Percentiles rank a stretch among this genome's conserved stretches.
These are phyloP conservation scores for Gaeumannomyces tritici DNA, from an alignment of 2,329 filamentous ascomycete genomes.

Conservation along the genomic window DNA sequence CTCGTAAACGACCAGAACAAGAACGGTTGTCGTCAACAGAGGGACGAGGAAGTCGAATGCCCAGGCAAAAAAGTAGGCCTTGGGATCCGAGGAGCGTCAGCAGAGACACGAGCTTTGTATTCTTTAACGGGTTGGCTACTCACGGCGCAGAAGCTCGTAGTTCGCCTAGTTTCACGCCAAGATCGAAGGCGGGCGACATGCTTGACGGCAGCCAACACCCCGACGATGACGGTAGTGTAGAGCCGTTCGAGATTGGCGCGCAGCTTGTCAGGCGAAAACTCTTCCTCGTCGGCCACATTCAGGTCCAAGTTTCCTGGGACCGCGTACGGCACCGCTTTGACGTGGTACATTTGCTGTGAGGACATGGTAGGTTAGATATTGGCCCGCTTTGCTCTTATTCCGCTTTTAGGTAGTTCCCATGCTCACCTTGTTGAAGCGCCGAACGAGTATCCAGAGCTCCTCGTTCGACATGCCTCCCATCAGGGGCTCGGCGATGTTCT, in stretches of 20 bases:
- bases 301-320: constrained; percentile 65
- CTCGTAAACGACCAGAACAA: constrained; percentile 58
- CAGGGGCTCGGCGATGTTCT: constrained; percentile 46
- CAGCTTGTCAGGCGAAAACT: constrained; percentile 78
- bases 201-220: constrained; percentile 56
- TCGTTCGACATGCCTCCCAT: constrained; percentile 63
- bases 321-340: constrained; percentile 54
- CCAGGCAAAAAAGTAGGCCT: constrained; percentile 55
- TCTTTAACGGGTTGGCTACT: background rate
- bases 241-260: constrained; percentile 68
- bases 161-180: constrained; percentile 66
- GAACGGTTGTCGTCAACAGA: constrained; percentile 43
- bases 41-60: constrained; percentile 61
- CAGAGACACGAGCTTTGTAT: constrained; percentile 24
- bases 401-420: background rate
- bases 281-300: constrained; percentile 72
- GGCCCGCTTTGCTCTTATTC: background rate
- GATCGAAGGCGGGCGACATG: constrained; percentile 69
- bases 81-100: background rate
- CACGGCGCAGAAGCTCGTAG: constrained; percentile 48
- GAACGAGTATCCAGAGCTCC: constrained; percentile 61
- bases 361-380: background rate
- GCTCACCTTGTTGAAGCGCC: constrained; percentile 62
- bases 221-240: constrained; percentile 70
- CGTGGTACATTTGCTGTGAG: constrained; percentile 45